Conservation (phyloP, 305 asterid species). For the Euphrasia arctica region DNA sequence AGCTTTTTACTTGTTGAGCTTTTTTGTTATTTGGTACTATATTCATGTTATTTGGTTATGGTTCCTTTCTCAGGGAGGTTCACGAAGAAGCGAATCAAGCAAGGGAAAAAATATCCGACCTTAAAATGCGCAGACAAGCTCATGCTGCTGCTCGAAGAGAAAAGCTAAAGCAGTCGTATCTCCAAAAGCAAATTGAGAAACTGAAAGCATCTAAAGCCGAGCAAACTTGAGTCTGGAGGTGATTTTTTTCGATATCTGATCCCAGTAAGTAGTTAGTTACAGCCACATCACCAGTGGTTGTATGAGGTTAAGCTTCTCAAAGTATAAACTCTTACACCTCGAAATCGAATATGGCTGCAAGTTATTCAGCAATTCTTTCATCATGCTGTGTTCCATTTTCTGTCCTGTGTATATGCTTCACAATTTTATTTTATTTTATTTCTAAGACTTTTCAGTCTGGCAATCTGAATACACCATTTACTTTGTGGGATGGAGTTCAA, state of each 20-base stretch:
- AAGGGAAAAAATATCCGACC: conserved; percentile 77
- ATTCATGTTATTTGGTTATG: background rate
- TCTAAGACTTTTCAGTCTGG: background rate
- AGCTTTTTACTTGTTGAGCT: background rate
- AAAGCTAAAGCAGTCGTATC: conserved; percentile 87
- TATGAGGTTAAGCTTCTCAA: conserved; percentile 6
- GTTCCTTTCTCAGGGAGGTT: conserved; percentile 67
- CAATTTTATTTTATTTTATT: background rate
- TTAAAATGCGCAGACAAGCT: conserved; percentile 78
- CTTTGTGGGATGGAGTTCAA: background rate
- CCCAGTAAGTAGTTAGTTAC: background rate
- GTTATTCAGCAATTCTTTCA: background rate
- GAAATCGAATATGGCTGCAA: background rate
- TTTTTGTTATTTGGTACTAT: too few species aligned
- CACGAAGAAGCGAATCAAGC: conserved; percentile 88
- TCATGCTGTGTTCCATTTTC: background rate
- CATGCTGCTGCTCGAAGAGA: conserved; percentile 77
- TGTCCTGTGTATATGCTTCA: background rate
- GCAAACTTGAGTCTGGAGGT: conserved; percentile 38
- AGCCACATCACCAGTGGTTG: conserved; percentile 4
- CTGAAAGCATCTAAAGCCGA: conserved; percentile 70
- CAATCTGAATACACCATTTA: background rate
- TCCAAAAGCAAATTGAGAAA: conserved; percentile 77
- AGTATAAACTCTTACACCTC: background rate
- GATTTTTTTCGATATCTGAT: conserved; percentile 18